Conservation (phyloP, 371 early-diverging fungal species). For the Syncephalastrum monosporum region DNA sequence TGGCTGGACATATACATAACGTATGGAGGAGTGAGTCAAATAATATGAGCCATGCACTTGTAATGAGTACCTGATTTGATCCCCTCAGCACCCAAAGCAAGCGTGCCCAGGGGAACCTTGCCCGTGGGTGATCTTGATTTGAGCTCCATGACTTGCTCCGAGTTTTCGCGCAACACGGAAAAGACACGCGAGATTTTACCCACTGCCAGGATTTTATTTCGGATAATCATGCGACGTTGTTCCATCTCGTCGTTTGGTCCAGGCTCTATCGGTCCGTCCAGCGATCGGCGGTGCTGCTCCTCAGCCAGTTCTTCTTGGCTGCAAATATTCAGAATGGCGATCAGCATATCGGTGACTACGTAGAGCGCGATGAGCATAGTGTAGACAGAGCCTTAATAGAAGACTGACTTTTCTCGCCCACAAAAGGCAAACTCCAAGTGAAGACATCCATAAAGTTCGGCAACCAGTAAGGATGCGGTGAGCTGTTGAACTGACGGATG, state of each 20-base stretch:
- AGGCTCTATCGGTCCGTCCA: conserved; percentile 7
- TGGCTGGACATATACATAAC: conserved; percentile 50
- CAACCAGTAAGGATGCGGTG: conserved; percentile 97
- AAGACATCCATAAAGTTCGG: conserved; percentile 98
- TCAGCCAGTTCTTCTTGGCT: conserved; percentile 71
- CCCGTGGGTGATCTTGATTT: conserved; percentile 82
- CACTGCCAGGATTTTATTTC: conserved; percentile 90
- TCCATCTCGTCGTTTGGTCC: conserved; percentile 37
- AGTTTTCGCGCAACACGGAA: conserved; percentile 84
- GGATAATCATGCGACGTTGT: conserved; percentile 69
- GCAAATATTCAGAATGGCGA: conserved; percentile 90
- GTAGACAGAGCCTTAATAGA: background rate
- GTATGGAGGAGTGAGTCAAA: background rate
- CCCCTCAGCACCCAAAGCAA: conserved; percentile 90
- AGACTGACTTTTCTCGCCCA: conserved; percentile 91
- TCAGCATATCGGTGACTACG: conserved; percentile 89
- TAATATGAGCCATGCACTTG: background rate
- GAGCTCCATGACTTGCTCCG: conserved; percentile 89
- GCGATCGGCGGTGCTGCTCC: conserved; percentile 8
- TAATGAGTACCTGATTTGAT: conserved; percentile 64
- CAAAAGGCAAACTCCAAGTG: conserved; percentile 98
- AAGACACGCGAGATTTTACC: conserved; percentile 90
- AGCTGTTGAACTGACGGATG: conserved; percentile 85
- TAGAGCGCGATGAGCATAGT: background rate
- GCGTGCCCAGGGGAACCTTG: conserved; percentile 78